Conservation (phyloP, 225 moss, liverwort and hornwort species). For the Thuidium tamariscinum region DNA sequence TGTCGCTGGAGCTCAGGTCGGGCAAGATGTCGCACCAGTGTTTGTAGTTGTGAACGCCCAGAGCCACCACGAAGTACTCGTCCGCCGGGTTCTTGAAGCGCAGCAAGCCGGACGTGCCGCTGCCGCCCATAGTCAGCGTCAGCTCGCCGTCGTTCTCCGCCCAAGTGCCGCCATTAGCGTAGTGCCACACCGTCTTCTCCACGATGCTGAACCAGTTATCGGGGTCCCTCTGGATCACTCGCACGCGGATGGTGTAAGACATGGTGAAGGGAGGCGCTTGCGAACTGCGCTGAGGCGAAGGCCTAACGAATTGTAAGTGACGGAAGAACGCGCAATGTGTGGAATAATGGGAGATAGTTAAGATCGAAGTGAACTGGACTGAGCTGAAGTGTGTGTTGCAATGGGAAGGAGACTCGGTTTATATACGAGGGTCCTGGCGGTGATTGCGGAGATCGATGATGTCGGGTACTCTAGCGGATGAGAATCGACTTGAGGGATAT, state of each 20-base stretch:
- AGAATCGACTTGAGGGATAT: background rate
- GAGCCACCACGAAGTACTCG: background rate
- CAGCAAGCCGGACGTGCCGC: background rate
- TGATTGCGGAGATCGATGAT: background rate
- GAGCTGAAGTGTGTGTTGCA: background rate
- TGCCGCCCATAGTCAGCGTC: background rate
- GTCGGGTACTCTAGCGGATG: background rate
- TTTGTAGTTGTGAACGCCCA: background rate
- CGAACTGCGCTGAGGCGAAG: background rate
- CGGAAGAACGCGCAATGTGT: background rate
- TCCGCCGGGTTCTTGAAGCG: background rate
- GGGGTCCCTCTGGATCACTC: background rate
- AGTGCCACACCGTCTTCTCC: background rate
- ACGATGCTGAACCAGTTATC: background rate
- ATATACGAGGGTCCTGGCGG: background rate
- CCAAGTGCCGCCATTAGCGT: background rate
- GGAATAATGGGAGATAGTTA: background rate
- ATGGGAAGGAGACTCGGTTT: background rate
- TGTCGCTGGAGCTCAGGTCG: background rate
- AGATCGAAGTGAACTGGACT: background rate
- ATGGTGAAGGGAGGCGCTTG: background rate
- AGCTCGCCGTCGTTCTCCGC: background rate
- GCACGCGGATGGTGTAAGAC: background rate
- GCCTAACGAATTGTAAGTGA: background rate
- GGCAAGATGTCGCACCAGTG: background rate